Base-by-base conservation (phyloP, 1,139 yeast species). In the Sugiyamaella xylanicola region DNA sequence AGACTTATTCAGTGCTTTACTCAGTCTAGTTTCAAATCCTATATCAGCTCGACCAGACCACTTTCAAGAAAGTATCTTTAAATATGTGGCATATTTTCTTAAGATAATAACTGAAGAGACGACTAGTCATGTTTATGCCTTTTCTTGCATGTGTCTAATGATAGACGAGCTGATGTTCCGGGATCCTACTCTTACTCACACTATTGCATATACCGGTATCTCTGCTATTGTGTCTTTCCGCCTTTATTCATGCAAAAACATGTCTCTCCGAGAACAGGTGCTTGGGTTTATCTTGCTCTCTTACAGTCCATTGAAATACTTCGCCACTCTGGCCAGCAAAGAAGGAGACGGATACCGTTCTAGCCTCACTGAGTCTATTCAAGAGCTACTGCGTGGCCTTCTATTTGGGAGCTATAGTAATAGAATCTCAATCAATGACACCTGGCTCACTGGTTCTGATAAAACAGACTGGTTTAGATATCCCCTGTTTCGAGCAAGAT, bases 251-350 rank as follows among this genome's bases (percentile, higher is more conserved):
- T 58, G 68, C 15, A 66, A 65, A 52, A 58, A 59, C 32, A 62
- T 59, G 5, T 42, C 61, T 0, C 45, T 67, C n/a, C 60, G 56
- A 45, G 68, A 66, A 32, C 67, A 67, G 39, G 48, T 65, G 1
- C 42, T 59, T 21, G 41, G 67, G 11, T 68, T 68, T 53, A 58
- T 60, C 2, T 51, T 67, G 9, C 43, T 44, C 20, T 42, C 57
- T 4, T 57, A 57, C 32, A 32, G 53, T 20, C 56, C 57, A 2
- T 36, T 60, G 36, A 21, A 35, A 8, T 48, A 50, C 22, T 20
- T 54, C 20, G 35, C 43, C 16, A 20, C 41, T 15, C 8, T 3
- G 2, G 41, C 22, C 32, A 37, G 22, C 3, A 9, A 13, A 13
- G 48, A 29, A 4, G 16, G 21, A 22, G 15, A n/a, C 19, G 40